Conservation (phyloP, 371 early-diverging fungal genomes). For the Chytridiales sp. region DNA sequence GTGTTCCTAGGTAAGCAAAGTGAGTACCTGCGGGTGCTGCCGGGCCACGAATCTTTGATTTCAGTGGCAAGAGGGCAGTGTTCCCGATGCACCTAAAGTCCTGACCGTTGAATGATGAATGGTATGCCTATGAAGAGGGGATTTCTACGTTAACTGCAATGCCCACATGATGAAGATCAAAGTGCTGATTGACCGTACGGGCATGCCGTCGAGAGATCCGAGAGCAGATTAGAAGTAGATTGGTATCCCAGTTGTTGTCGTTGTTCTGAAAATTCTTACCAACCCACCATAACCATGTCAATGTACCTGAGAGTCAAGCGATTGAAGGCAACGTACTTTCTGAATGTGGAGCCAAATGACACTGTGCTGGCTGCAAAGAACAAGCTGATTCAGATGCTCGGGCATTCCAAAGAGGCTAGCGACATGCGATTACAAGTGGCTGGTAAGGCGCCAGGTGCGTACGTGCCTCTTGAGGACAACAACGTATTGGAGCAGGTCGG, state of each 20-base stretch:
- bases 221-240: too few species aligned
- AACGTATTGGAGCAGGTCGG: slow-evolving; percentile 43
- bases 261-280: too few species aligned
- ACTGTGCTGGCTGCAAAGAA: slow-evolving; percentile 36
- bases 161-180: too few species aligned
- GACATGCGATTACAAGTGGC: slow-evolving; percentile 22
- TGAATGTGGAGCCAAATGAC: slow-evolving; percentile 29
- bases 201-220: too few species aligned
- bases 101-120: slow-evolving; percentile 81
- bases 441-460: slow-evolving; percentile 14
- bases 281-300: too few species aligned
- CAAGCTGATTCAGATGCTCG: slow-evolving; percentile 24
- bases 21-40: slow-evolving; percentile 66
- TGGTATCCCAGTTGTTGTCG: too few species aligned
- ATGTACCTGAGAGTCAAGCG: slow-evolving; percentile 44
- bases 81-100: slow-evolving; percentile 77
- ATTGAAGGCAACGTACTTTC: slow-evolving; percentile 37
- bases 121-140: slow-evolving; percentile 86
- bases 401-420: slow-evolving; percentile 10
- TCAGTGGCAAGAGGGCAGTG: slow-evolving; percentile 84
- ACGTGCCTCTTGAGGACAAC: slow-evolving; percentile 37
- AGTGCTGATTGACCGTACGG: too few species aligned
- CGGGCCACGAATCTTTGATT: slow-evolving; percentile 84
- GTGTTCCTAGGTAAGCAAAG: neutral
- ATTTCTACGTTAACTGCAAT: too few species aligned